These are phyloP conservation scores for Trichoderma polysporum DNA, from an alignment of 2,329 filamentous ascomycete species.

Conservation along the genomic window DNA sequence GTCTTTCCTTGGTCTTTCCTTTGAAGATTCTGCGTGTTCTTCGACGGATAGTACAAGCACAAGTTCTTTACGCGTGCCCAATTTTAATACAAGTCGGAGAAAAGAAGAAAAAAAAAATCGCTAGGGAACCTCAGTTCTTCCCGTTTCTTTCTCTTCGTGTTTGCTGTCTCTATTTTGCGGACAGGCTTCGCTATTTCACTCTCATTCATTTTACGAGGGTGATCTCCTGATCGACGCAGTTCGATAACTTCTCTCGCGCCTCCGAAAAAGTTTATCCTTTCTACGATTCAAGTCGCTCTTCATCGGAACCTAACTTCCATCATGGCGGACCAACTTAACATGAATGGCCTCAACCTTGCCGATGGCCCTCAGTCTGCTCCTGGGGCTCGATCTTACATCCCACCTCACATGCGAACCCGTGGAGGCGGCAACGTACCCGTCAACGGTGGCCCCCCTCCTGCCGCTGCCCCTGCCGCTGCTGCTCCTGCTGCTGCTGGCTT, in stretches of 20 bases:
- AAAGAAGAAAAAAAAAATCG: slow-evolving; percentile 25
- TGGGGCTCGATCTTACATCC: slow-evolving; percentile 70
- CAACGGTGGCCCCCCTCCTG: slow-evolving; percentile 22
- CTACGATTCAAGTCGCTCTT: slow-evolving; percentile 18
- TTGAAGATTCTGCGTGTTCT: slow-evolving; percentile 48
- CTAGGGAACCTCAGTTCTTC: slow-evolving; percentile 36
- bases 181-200: slow-evolving; percentile 31
- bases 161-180: slow-evolving; percentile 34
- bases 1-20: slow-evolving; percentile 47
- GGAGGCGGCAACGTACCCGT: slow-evolving; percentile 33
- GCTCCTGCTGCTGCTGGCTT: slow-evolving; percentile 27
- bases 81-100: slow-evolving; percentile 35
- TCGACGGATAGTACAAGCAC: slow-evolving; percentile 40
- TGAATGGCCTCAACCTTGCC: slow-evolving; percentile 68
- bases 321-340: slow-evolving; percentile 85
- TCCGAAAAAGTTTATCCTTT: background rate
- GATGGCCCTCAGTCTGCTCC: slow-evolving; percentile 36
- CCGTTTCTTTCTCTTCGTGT: slow-evolving; percentile 33
- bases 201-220: slow-evolving; percentile 35
- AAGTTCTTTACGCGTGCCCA: slow-evolving; percentile 32
- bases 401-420: slow-evolving; percentile 74
- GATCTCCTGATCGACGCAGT: slow-evolving; percentile 25
- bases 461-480: too few species aligned
- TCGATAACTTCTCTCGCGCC: slow-evolving; percentile 15
- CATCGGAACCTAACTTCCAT: slow-evolving; percentile 39